Evolutionary conservation across 2,329 filamentous ascomycete species (phyloP), one percentile per base, ranked within the genome.

Genomic region (Magnaporthiopsis incrustans): DNA sequence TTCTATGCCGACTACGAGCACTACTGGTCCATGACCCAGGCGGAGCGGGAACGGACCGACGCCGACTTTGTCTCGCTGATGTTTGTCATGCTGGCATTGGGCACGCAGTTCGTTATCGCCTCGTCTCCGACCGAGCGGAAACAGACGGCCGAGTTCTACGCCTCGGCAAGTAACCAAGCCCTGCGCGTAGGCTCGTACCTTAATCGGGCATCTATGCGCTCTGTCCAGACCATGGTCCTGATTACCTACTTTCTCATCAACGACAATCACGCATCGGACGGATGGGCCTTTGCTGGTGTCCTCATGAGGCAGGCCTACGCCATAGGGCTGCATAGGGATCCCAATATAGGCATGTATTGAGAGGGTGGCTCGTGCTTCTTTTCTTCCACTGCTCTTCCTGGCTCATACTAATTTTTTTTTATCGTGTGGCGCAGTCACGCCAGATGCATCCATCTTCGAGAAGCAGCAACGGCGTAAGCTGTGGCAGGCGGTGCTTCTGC

Each of bases 201-300:
- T 3, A 92, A 89, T 73, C 86, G 85, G 59, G 88, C 89, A 2
- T 90, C 88, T 0, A 80, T 92, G 61, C 80, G 86, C 30, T 90
- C 89, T 1, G 85, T 93, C 38, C 89, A 92, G 73, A 86, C 90
- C 59, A 93, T 93, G 89, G 87, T 92, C 0, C 76, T 94, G n/a
- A 86, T 92, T 65, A 87, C 87, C 0, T 93, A 93, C 71, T 94
- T 94, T 69, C 79, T 94, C 50, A 92, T 93, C 78, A 94, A 94
- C 70, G 90, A 94, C 73, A 92, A 92, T 70, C 90, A 93, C 70
- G 89, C 89, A 4, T 90, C 88, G 0, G 90, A 94, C 72, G 90
- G 90, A 1, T 94, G 90, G 87, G 88, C 89, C 0, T 94, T 92
- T 78, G 89, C 88, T 0, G 90, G 90, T 7, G 88, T 94, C 32